These are phyloP conservation scores for Quercus gilva DNA, from an alignment of 306 rosid genomes.

Conservation along the genomic window DNA sequence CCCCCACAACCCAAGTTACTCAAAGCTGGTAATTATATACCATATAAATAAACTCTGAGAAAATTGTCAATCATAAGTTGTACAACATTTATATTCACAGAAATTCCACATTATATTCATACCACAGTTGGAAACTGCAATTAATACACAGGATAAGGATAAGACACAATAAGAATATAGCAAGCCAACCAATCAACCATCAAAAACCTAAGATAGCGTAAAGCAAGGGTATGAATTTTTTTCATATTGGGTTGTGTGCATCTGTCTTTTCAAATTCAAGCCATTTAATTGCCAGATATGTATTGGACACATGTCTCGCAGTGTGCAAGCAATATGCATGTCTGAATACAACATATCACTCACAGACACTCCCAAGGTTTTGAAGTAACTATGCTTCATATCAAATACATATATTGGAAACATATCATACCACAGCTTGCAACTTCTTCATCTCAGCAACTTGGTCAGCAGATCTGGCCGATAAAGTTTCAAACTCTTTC, in stretches of 20 bases:
- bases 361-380: too few species aligned
- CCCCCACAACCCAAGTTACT: background rate
- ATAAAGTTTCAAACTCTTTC: constrained; percentile 62
- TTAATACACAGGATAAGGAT: too few species aligned
- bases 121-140: background rate
- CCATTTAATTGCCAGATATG: background rate
- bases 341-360: too few species aligned
- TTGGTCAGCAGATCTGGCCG: constrained; percentile 56
- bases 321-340: too few species aligned
- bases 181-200: too few species aligned
- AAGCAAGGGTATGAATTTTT: too few species aligned
- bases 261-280: too few species aligned
- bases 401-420: constrained; percentile 12
- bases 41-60: background rate
- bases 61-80: background rate
- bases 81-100: background rate
- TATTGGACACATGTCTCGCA: too few species aligned
- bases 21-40: background rate
- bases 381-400: too few species aligned
- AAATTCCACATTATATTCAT: background rate
- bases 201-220: too few species aligned
- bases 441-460: constrained; percentile 61
- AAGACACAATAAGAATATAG: too few species aligned
- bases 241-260: too few species aligned
- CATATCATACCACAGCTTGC: constrained; percentile 58